Evolutionary conservation across 257 asterid species (phyloP), one percentile per base, ranked within the genome.

Genomic region (Fraxinus anomala): DNA sequence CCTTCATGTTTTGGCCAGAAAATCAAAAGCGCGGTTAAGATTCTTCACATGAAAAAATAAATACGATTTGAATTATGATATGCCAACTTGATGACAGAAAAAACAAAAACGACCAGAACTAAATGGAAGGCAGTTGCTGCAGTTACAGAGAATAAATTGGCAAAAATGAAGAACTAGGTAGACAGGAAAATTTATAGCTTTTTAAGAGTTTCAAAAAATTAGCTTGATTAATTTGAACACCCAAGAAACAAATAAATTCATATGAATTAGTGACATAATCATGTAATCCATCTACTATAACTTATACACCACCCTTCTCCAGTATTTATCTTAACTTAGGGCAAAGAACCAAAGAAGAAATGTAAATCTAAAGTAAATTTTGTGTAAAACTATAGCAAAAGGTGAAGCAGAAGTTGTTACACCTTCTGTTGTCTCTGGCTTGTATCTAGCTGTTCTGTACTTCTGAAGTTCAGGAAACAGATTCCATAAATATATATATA

Each of bases 391-490:
- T 56, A 67, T 30, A 67, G 72, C 71, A 79, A 76, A 76, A 63
- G 69, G 3, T 24, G 33, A 24, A 31, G 66, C 82, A 42, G 14
- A 10, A 40, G 51, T 11, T 42, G 16, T 42, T 42, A 75, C 72
- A 94, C 98, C 98, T 88, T 94, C 97, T 83, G 92, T 76, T 13
- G 88, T 81, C 84, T 92, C 98, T 68, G 97, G 97, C 81, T 85
- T 91, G 76, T 83, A 94, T 87, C 98, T 89, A 82, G 98, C 98
- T 1, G 97, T 89, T 71, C 98, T 90, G 85, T 92, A 94, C 86
- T 94, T 94, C 97, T 94, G 96, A 89, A 88, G 73, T 73, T 56
- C 80, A 79, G 47, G 47, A 83, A 79, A 75, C 73, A 73, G 66
- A 54, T 77, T 63, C 66, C 33, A 24, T 74, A 74, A 68, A 63